Base-by-base conservation (phyloP, 1,284 basidiomycete species). In the Moesziomyces antarcticus region DNA sequence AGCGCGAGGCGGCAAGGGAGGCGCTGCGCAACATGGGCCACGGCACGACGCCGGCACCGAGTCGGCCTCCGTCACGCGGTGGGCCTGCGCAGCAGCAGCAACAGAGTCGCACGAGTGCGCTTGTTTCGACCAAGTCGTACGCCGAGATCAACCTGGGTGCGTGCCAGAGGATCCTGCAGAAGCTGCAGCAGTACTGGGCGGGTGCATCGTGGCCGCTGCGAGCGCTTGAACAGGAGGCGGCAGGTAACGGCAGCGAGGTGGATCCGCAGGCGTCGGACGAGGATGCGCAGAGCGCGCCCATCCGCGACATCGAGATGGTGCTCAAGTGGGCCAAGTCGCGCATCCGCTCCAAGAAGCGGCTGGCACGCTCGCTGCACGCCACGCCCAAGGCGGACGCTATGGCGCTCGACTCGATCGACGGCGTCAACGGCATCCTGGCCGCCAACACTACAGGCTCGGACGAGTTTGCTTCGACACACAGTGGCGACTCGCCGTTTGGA, bases 271-370 rank as follows among this genome's bases (percentile, higher is more conserved):
- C 64, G 4, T 69, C 64, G 47, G 76, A 78, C 37, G 76, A 76
- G 48, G 76, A 78, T 49, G 76, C 76, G 0, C 76, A 78, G 47
- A 62, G 54, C 4, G 77, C 77, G 11, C 75, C 71, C 8, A 76
- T 78, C 37, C 48, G 75, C 18, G 76, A 78, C 56, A 62, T 78
- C 40, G 76, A 78, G 56, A 78, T 78, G 74, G 76, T 78, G 48
- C 62, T 78, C 48, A 67, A 71, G 50, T 78, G 76, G 76, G 76
- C 76, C 35, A 73, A 72, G 42, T 65, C 62, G 6, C 46, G 70
- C 14, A 66, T 75, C 14, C 45, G 58, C 16, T 46, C 46, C 18
- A 67, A 64, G 50, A 62, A 63, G 54, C 50, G 62, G 13, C 18
- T 75, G 33, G 63, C 52, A n/a, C 16, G 63, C 20, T 69, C 63